Conservation (phyloP, 192 early-diverging fungal genomes). For the Coemansia sp. region DNA sequence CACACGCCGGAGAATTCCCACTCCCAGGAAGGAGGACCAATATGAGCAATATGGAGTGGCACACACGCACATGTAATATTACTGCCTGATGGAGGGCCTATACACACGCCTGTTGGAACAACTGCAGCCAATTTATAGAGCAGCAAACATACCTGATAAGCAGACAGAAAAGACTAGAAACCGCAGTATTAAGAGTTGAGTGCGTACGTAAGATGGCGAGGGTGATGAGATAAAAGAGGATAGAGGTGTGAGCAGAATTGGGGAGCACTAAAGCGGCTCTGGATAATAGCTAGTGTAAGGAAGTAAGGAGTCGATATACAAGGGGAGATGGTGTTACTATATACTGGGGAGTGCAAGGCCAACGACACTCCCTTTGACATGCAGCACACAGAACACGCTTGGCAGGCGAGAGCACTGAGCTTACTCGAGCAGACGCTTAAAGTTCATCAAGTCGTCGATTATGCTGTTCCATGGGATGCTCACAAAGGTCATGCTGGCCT, state of each 20-base stretch:
- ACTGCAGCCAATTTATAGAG: background rate
- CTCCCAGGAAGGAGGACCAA: background rate
- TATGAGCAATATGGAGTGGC: background rate
- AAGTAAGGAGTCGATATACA: constrained; percentile 11
- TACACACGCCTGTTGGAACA: constrained; percentile 1
- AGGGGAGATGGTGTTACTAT: background rate
- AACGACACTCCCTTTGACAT: constrained; percentile 6
- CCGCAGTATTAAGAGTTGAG: constrained; percentile 1
- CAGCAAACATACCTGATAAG: background rate
- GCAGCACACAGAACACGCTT: constrained; percentile 7
- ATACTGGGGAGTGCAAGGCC: background rate
- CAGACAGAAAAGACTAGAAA: background rate
- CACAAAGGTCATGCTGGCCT: constrained; percentile 89
- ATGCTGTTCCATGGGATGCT: constrained; percentile 92
- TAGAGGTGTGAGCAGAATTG: background rate
- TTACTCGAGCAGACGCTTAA: constrained; percentile 53
- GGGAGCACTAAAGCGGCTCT: background rate
- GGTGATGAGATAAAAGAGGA: background rate
- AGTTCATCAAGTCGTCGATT: constrained; percentile 56
- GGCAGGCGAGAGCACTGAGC: constrained; percentile 5
- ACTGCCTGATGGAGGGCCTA: background rate
- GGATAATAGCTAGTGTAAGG: constrained; percentile 5
- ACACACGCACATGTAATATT: background rate
- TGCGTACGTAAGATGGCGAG: background rate
- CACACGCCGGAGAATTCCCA: background rate